Base-by-base conservation (phyloP, 2,329 filamentous ascomycete species). In the Paecilomyces variotii region DNA sequence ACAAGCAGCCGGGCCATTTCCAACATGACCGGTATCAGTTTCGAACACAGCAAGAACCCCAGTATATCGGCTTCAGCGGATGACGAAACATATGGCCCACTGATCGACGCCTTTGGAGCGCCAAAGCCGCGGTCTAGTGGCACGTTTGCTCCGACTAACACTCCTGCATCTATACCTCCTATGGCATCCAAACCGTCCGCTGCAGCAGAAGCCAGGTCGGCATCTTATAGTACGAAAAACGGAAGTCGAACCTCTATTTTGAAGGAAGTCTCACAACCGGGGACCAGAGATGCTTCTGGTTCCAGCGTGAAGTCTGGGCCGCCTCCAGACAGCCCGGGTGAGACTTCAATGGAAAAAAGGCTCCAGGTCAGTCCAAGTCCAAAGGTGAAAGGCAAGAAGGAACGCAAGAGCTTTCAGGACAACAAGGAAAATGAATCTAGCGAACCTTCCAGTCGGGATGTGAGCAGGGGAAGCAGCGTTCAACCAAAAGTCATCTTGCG, bases 41-140 rank as follows among this genome's bases (percentile, higher is more conserved):
- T 74, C 54, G 72, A 73, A 57, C 75, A 76, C 58, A 77, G 74
- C 63, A 74, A 75, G 56, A 70, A 74, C 26, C 69, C 73, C 19
- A 75, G 70, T 55, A 65, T 72, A 35, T 59, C 63, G 32, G 66
- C 66, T 25, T 65, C 68, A 1, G 67, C 72, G 27, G 69, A 74
- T 51, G 72, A 75, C 28, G 74, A 75, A 34, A 70, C 70, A 56
- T 75, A 70, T 54, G 70, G 64, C 57, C 68, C 69, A 57, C 63
- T 77, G 12, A 67, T 76, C 26, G 67, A 76, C 56, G 65, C 71
- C 12, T 61, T 76, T n/a, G 72, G 72, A 26, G 72, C 74, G 0
- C 66, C 69, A 3, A 74, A 73, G 55, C 68, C 64, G 19, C 61
- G 62, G 4, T 55, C 61, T 11, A 67, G 61, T 54, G 69, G 68